These are phyloP conservation scores for Mycena venus DNA, from an alignment of 768 basidiomycete species.

Conservation along the genomic window DNA sequence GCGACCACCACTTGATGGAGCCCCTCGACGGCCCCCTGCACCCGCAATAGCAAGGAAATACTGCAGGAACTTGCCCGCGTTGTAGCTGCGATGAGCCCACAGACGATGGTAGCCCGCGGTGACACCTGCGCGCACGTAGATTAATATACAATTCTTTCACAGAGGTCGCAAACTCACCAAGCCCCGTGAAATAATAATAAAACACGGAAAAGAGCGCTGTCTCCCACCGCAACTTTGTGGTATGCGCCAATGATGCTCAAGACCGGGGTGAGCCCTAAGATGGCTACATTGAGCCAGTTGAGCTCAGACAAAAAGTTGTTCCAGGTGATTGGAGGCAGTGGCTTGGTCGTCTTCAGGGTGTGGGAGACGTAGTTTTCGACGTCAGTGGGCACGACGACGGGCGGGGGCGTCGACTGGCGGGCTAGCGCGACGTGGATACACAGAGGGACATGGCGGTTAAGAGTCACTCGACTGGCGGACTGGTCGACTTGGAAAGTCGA, in stretches of 20 bases:
- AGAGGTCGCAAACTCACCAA: slow-evolving; percentile 82
- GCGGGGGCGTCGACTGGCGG: slow-evolving; percentile 19
- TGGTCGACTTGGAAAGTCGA: too few species aligned
- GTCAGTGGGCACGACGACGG: slow-evolving; percentile 19
- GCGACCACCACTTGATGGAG: slow-evolving; percentile 99
- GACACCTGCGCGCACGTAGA: slow-evolving; percentile 72
- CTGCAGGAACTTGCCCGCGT: slow-evolving; percentile 88
- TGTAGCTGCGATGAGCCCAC: slow-evolving; percentile 97
- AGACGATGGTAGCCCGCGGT: slow-evolving; percentile 97
- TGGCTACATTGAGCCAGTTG: slow-evolving; percentile 83
- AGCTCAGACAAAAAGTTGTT: slow-evolving; percentile 73
- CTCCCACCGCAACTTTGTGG: slow-evolving; percentile 76
- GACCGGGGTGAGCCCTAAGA: slow-evolving; percentile 82
- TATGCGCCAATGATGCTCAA: slow-evolving; percentile 81
- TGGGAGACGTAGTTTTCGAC: slow-evolving; percentile 85
- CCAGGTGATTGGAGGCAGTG: slow-evolving; percentile 78
- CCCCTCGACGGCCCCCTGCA: slow-evolving; percentile 93
- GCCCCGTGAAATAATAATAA: slow-evolving; percentile 66
- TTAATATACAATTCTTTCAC: too few species aligned
- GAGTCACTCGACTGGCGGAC: too few species aligned
- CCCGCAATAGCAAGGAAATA: slow-evolving; percentile 88
- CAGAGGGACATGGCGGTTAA: slow-evolving; percentile 45
- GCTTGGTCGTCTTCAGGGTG: slow-evolving; percentile 78
- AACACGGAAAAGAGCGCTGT: slow-evolving; percentile 70
- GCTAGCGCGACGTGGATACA: slow-evolving; percentile 42